A percentile compares a stretch with the other conserved stretches of the same genome.
These are phyloP conservation scores for Blyttiomyces sp. DNA, from an alignment of 371 early-diverging fungal species.

Conservation along the genomic window DNA sequence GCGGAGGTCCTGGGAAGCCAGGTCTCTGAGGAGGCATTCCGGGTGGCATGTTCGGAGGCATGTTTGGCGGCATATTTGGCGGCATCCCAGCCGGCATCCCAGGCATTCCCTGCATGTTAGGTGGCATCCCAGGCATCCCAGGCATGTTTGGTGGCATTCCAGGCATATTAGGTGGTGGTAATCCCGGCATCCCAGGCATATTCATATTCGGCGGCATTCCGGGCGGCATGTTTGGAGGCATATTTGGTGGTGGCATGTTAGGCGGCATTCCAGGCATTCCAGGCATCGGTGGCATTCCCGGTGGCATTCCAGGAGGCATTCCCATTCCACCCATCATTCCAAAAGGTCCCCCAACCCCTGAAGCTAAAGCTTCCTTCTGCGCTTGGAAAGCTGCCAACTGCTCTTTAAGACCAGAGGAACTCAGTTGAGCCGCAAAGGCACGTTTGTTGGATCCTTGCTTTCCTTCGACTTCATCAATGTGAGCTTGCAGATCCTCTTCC, in stretches of 20 bases:
- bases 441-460: conserved; percentile 15
- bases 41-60: too few species aligned
- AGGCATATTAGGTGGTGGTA: not conserved
- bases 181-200: conserved; percentile 7
- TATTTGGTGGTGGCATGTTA: conserved; percentile 11
- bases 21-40: not conserved
- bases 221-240: not conserved
- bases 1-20: not conserved
- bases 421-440: conserved; percentile 8
- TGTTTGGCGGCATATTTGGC: not conserved
- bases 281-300: conserved; percentile 18
- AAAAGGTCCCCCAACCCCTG: too few species aligned
- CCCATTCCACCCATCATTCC: not conserved
- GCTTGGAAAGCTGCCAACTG: conserved; percentile 40
- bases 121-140: conserved; percentile 16
- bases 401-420: conserved; percentile 26
- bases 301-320: conserved; percentile 17
- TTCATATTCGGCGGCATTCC: conserved; percentile 10
- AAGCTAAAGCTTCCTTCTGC: conserved; percentile 24
- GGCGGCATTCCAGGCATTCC: conserved; percentile 21
- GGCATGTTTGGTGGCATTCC: conserved; percentile 17
- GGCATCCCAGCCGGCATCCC: conserved; percentile 1
- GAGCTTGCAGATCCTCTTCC: conserved; percentile 68
- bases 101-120: not conserved
- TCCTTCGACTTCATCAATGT: conserved; percentile 52